These are phyloP conservation scores for Postia placenta DNA, from an alignment of 768 basidiomycete species.

Conservation along the genomic window DNA sequence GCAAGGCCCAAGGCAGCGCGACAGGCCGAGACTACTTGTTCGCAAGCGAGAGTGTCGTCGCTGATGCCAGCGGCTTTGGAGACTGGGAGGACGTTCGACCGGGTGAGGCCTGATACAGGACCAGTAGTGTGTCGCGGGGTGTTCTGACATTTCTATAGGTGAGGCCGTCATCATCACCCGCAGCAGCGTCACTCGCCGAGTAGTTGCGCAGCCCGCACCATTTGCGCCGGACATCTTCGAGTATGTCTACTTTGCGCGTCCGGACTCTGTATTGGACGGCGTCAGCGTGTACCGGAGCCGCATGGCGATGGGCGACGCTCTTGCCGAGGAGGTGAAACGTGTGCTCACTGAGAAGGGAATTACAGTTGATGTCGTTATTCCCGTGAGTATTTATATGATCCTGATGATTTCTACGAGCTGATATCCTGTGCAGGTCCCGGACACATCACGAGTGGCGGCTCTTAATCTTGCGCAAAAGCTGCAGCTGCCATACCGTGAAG, in stretches of 20 bases:
- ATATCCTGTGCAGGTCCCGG: conserved; percentile 61
- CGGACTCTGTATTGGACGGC: conserved; percentile 95
- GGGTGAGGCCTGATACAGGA: conserved; percentile 44
- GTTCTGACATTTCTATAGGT: conserved; percentile 37
- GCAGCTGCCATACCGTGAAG: conserved; percentile 89
- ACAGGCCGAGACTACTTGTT: conserved; percentile 79
- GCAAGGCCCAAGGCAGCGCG: conserved; percentile 40
- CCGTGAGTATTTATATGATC: conserved; percentile 39
- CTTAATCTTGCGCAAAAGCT: conserved; percentile 91
- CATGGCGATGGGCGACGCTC: conserved; percentile 98
- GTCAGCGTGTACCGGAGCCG: conserved; percentile 95
- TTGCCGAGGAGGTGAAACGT: conserved; percentile 80
- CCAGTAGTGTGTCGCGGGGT: neutral
- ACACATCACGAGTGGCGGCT: conserved; percentile 94
- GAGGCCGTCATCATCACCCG: conserved; percentile 97
- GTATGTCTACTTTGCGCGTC: conserved; percentile 96
- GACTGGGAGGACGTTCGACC: conserved; percentile 94
- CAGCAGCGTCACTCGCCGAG: conserved; percentile 63
- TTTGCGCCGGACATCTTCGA: conserved; percentile 99
- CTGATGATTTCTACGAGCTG: neutral
- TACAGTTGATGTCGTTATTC: conserved; percentile 92
- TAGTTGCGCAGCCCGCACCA: conserved; percentile 59
- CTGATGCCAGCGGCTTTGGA: conserved; percentile 85
- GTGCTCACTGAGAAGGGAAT: conserved; percentile 65
- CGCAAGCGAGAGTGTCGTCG: conserved; percentile 93